phyloP scores from a whole-genome alignment of 768 basidiomycete species.

The Tubosaeta brunneosetosa region DNA sequence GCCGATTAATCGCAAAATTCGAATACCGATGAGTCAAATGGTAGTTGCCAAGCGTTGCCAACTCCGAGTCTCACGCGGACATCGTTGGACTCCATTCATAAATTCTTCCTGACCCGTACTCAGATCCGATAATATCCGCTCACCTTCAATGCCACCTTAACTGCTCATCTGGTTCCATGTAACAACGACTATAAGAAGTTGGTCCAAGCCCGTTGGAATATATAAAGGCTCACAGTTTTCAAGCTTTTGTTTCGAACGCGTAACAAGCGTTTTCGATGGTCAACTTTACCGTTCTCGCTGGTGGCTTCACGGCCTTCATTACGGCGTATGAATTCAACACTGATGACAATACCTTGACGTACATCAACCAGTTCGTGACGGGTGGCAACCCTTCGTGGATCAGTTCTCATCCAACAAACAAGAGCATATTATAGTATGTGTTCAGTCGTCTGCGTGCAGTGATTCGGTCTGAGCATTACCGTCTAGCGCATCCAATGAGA shows the following conservation, averaged over 20 bases:
- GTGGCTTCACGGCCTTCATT: constrained; percentile 57
- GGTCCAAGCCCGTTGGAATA: too few species aligned
- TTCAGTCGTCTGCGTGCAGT: too few species aligned
- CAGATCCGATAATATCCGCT: too few species aligned
- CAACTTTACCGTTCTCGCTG: constrained; percentile 62
- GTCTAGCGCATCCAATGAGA: constrained; percentile 59
- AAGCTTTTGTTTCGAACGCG: neutral
- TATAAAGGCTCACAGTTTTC: neutral
- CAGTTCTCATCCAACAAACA: constrained; percentile 49
- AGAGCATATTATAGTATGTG: constrained; percentile 57
- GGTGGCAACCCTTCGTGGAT: constrained; percentile 59
- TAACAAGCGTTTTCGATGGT: constrained; percentile 42
- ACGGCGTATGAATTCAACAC: constrained; percentile 61
- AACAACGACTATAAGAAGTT: too few species aligned
- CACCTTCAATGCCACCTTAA: too few species aligned
- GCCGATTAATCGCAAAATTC: too few species aligned
- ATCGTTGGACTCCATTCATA: too few species aligned
- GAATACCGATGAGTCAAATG: too few species aligned
- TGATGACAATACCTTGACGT: constrained; percentile 41
- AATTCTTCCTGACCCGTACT: too few species aligned
- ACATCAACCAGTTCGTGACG: constrained; percentile 39
- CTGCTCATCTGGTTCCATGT: too few species aligned
- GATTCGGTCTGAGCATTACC: neutral
- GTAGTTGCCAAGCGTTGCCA: too few species aligned
- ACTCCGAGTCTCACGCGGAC: too few species aligned